phyloP scores from a whole-genome alignment of 441 rosid genomes.

The Erodium moschatum region DNA sequence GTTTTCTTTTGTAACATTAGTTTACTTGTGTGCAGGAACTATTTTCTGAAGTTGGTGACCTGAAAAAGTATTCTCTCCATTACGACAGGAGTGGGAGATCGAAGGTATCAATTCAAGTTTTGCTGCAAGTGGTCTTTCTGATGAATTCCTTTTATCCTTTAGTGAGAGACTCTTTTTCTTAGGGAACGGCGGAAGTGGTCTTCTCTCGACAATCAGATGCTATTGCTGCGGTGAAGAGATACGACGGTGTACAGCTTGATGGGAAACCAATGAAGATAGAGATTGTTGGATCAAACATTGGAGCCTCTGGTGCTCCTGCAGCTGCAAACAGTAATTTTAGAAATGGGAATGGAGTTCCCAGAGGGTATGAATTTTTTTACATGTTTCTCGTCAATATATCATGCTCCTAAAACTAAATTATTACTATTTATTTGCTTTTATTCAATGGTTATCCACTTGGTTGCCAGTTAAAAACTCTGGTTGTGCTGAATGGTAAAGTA shows the following conservation, averaged over 20 bases:
- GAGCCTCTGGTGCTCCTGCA: conserved; percentile 37
- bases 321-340: conserved; percentile 34
- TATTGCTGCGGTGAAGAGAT: conserved; percentile 71
- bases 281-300: conserved; percentile 61
- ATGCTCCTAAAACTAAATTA: no score
- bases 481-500: neutral
- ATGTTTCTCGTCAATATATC: no score
- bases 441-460: neutral
- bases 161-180: conserved; percentile 33
- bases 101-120: conserved; percentile 56
- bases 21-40: conserved; percentile 44
- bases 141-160: conserved; percentile 37
- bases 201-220: conserved; percentile 66
- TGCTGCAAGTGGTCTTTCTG: conserved; percentile 34
- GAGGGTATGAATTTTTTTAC: conserved; percentile 41
- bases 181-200: conserved; percentile 94
- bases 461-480: neutral
- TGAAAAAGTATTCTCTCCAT: conserved; percentile 68
- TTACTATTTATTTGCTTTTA: neutral
- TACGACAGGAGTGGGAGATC: conserved; percentile 91
- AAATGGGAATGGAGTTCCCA: conserved; percentile 41
- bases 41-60: conserved; percentile 81
- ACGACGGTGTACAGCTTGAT: conserved; percentile 79
- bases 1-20: neutral
- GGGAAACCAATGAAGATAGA: conserved; percentile 91